phyloP scores from a whole-genome alignment of 768 basidiomycete species.

The Tulasnella sp. region DNA sequence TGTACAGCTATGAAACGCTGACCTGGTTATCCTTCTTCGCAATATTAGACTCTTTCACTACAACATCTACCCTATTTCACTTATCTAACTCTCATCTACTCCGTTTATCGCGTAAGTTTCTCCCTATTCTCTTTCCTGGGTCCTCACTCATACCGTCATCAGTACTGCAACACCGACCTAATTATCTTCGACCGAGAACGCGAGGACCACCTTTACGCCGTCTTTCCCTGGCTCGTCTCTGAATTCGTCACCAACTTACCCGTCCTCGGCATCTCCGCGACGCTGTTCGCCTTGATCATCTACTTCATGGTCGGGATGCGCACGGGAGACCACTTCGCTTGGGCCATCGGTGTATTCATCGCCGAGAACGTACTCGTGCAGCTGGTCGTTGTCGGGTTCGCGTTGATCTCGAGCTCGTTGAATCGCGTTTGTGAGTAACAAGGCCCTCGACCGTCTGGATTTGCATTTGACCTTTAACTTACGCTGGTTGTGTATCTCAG shows the following conservation, averaged over 20 bases:
- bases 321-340: conserved; percentile 26
- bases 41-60: conserved; percentile 23
- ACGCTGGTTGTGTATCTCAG: neutral
- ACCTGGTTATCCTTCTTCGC: neutral
- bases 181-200: conserved; percentile 37
- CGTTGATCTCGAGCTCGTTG: conserved; percentile 23
- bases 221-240: conserved; percentile 29
- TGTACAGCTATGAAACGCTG: neutral
- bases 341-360: conserved; percentile 27
- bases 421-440: conserved; percentile 21
- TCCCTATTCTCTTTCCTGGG: neutral
- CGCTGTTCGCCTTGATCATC: conserved; percentile 18
- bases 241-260: conserved; percentile 30
- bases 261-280: conserved; percentile 26
- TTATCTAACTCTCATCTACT: conserved; percentile 21
- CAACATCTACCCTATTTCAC: conserved; percentile 24
- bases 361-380: conserved; percentile 24
- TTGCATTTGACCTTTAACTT: too few relatives aligned
- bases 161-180: conserved; percentile 25
- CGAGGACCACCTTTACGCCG: conserved; percentile 24
- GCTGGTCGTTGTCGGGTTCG: conserved; percentile 20
- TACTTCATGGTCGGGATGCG: conserved; percentile 28
- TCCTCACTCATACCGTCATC: neutral
- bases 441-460: too few relatives aligned
- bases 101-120: conserved; percentile 7